phyloP scores from a whole-genome alignment of 768 basidiomycete genomes.

The Lactarius indigo region DNA sequence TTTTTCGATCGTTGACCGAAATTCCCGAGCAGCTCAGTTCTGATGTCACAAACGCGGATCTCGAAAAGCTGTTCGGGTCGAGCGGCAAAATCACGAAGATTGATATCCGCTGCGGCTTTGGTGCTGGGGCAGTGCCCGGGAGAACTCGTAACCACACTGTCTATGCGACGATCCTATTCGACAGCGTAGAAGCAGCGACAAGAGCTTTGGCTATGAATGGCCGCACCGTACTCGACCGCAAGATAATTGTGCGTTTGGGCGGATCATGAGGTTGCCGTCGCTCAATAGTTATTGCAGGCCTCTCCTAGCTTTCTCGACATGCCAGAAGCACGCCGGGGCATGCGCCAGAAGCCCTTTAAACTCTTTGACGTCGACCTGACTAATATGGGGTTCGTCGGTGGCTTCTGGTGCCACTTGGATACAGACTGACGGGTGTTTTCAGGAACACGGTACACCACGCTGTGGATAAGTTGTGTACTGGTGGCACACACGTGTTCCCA shows the following conservation, averaged over 20 bases:
- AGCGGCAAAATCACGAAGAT: slow-evolving; percentile 38
- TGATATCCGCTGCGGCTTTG: slow-evolving; percentile 38
- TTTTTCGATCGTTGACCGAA: neutral
- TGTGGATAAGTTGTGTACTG: neutral
- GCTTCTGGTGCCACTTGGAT: neutral
- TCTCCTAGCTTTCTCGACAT: slow-evolving; percentile 14
- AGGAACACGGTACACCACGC: neutral
- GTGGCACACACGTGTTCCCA: slow-evolving; percentile 6
- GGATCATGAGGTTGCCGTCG: too few relatives aligned
- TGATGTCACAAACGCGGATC: slow-evolving; percentile 34
- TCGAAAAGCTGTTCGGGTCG: slow-evolving; percentile 35
- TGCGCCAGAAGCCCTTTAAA: neutral
- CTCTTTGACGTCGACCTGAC: neutral
- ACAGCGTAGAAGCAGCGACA: neutral
- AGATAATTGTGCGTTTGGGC: slow-evolving; percentile 13
- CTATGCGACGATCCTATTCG: slow-evolving; percentile 16
- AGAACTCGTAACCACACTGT: neutral
- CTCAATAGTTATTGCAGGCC: slow-evolving; percentile 8
- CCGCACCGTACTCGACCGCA: neutral
- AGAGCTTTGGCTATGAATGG: neutral
- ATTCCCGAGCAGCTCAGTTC: slow-evolving; percentile 23
- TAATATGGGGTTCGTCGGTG: slow-evolving; percentile 2
- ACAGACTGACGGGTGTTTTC: neutral
- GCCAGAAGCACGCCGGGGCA: slow-evolving; percentile 5
- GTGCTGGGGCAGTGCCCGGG: slow-evolving; percentile 3